phyloP scores from a whole-genome alignment of 371 early-diverging fungal species.

The Choanephora cucurbitarum region DNA sequence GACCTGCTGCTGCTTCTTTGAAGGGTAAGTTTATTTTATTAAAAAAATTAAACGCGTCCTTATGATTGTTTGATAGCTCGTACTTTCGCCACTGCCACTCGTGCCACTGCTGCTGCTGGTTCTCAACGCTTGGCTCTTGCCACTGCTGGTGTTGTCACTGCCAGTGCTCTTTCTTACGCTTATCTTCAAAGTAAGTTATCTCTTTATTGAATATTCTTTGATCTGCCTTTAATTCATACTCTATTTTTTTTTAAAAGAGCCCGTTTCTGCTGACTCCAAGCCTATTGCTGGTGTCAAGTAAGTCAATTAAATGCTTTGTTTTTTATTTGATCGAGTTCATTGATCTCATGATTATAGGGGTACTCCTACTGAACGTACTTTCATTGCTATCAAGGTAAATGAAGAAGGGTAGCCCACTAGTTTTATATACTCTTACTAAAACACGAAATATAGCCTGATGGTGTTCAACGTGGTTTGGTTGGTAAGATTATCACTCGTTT shows the following conservation, averaged over 20 bases:
- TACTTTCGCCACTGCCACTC: conserved; percentile 51
- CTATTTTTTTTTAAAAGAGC: conserved; percentile 16
- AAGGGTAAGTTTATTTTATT: conserved; percentile 29
- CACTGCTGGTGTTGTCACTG: conserved; percentile 52
- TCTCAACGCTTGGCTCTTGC: conserved; percentile 42
- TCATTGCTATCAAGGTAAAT: conserved; percentile 72
- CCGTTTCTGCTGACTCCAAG: conserved; percentile 52
- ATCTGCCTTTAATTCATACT: no score
- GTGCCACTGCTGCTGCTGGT: conserved; percentile 43
- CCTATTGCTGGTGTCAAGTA: conserved; percentile 69
- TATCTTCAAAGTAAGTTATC: conserved; percentile 39
- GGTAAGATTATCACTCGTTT: conserved; percentile 86
- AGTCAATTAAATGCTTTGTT: background rate
- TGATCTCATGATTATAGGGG: conserved; percentile 33
- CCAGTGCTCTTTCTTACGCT: conserved; percentile 51
- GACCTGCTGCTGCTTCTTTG: conserved; percentile 39
- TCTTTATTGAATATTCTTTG: conserved; percentile 11
- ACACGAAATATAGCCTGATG: conserved; percentile 71
- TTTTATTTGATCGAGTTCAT: background rate
- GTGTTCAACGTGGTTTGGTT: conserved; percentile 82
- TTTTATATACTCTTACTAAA: no score
- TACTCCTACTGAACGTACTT: conserved; percentile 75
- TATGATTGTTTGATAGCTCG: conserved; percentile 31
- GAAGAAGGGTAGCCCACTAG: no score
- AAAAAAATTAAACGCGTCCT: background rate